Evolutionary conservation across 108 stramenopile species (phyloP).

Genomic region (Stephanodiscus triporus): DNA sequence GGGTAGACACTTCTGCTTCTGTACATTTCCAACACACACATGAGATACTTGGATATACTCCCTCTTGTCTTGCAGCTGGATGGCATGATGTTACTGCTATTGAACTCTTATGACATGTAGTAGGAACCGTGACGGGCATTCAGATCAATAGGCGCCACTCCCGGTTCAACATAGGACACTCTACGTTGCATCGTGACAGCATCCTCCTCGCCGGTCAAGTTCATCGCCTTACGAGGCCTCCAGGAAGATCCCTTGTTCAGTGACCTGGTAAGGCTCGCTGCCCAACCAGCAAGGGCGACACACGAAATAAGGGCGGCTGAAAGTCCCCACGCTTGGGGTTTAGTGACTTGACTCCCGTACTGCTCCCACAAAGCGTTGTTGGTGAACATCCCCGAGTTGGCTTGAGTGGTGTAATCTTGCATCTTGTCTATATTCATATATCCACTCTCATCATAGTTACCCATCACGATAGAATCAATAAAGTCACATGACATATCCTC

Average conservation of each 20-base stretch:
- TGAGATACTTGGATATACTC: background rate
- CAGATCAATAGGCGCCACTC: background rate
- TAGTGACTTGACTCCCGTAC: conserved; percentile 3
- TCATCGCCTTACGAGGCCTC: conserved; percentile 21
- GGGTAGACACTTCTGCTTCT: background rate
- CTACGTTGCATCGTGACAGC: conserved; percentile 2
- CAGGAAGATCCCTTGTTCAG: conserved; percentile 11
- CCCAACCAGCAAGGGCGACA: conserved; percentile 21
- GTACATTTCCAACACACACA: background rate
- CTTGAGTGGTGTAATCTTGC: background rate
- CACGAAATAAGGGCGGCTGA: conserved; percentile 16
- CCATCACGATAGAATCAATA: conserved; percentile 65
- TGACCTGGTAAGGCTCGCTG: conserved; percentile 16
- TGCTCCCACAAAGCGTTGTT: conserved; percentile 2
- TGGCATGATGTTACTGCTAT: background rate
- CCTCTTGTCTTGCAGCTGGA: background rate
- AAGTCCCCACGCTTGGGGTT: conserved; percentile 29
- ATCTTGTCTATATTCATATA: conserved; percentile 40
- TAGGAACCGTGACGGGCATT: background rate
- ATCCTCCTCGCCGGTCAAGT: background rate
- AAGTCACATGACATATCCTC: conserved; percentile 64
- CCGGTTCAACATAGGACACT: background rate
- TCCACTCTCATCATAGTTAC: conserved; percentile 74
- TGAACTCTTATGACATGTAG: conserved; percentile 9
- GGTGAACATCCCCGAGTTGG: background rate